Evolutionary conservation across 2,329 filamentous ascomycete species (phyloP).

Genomic region (Trichophyton rubrum): DNA sequence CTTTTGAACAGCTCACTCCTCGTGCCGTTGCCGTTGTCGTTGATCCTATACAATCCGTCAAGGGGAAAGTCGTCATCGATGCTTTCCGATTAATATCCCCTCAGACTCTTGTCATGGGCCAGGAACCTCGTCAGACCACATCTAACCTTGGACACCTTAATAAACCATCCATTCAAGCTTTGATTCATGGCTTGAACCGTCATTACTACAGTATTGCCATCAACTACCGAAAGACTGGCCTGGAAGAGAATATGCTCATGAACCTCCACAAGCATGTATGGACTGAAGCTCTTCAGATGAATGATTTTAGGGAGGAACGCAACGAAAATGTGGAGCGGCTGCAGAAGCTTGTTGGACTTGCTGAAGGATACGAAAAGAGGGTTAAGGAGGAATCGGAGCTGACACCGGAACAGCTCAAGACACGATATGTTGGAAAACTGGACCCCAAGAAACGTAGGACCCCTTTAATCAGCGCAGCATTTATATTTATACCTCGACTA

Average conservation of each 20-base stretch:
- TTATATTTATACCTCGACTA: slow-evolving; percentile 12
- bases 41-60: slow-evolving; percentile 97
- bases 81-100: slow-evolving; percentile 98
- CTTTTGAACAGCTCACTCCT: slow-evolving; percentile 96
- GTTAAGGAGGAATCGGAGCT: slow-evolving; percentile 98
- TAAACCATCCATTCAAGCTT: slow-evolving; percentile 98
- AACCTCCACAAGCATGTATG: slow-evolving; percentile 99
- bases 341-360: slow-evolving; percentile 73
- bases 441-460: slow-evolving; percentile 85
- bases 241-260: slow-evolving; percentile 99
- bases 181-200: slow-evolving; percentile 93
- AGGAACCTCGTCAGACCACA: slow-evolving; percentile 93
- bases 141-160: slow-evolving; percentile 96
- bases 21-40: slow-evolving; percentile 96
- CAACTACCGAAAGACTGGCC: slow-evolving; percentile 91
- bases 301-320: slow-evolving; percentile 79
- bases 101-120: slow-evolving; percentile 92
- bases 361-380: slow-evolving; percentile 95
- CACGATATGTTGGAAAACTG: slow-evolving; percentile 94
- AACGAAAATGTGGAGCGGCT: slow-evolving; percentile 77
- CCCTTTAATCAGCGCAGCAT: neutral
- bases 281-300: slow-evolving; percentile 96
- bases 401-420: slow-evolving; percentile 95
- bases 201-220: slow-evolving; percentile 99
- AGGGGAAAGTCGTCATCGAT: slow-evolving; percentile 98